Conservation (phyloP, 306 rosid species). For the Hippophae rhamnoides region DNA sequence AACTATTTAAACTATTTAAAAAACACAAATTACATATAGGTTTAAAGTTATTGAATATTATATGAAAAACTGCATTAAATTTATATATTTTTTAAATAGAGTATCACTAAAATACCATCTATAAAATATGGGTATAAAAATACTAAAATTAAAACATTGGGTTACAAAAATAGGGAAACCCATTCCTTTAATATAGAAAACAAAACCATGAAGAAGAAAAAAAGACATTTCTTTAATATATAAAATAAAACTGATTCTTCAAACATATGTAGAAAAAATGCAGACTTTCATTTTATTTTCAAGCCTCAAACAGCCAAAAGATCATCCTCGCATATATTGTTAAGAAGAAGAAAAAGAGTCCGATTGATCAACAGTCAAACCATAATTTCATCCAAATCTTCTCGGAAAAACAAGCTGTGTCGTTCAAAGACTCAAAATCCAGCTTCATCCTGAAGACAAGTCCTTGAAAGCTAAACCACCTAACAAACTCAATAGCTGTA, state of each 20-base stretch:
- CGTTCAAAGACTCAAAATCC: conserved; percentile 48
- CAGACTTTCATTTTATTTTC: conserved; percentile 15
- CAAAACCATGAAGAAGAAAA: too few relatives aligned
- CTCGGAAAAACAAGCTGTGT: conserved; percentile 40
- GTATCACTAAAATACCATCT: too few relatives aligned
- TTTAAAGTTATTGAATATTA: too few relatives aligned
- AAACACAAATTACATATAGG: too few relatives aligned
- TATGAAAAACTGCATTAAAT: too few relatives aligned
- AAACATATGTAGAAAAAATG: conserved; percentile 11
- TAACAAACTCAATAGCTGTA: conserved; percentile 71
- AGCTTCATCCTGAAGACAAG: conserved; percentile 33
- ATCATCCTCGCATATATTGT: background rate
- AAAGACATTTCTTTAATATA: too few relatives aligned
- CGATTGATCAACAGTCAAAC: conserved; percentile 22
- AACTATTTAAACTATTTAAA: too few relatives aligned
- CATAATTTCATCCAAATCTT: conserved; percentile 40
- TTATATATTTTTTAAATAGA: too few relatives aligned
- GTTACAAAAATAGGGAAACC: too few relatives aligned
- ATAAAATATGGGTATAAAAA: too few relatives aligned
- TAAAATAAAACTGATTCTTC: conserved; percentile 2
- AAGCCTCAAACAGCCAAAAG: conserved; percentile 19
- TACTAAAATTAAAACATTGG: too few relatives aligned
- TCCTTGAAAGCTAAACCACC: conserved; percentile 43
- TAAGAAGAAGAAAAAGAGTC: conserved; percentile 18
- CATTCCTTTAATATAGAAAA: too few relatives aligned